Percentiles rank a stretch among this genome's conserved stretches.
Evolutionary conservation across 352 stramenopile species (phyloP).

Genomic region (Globisporangium cystogenes): DNA sequence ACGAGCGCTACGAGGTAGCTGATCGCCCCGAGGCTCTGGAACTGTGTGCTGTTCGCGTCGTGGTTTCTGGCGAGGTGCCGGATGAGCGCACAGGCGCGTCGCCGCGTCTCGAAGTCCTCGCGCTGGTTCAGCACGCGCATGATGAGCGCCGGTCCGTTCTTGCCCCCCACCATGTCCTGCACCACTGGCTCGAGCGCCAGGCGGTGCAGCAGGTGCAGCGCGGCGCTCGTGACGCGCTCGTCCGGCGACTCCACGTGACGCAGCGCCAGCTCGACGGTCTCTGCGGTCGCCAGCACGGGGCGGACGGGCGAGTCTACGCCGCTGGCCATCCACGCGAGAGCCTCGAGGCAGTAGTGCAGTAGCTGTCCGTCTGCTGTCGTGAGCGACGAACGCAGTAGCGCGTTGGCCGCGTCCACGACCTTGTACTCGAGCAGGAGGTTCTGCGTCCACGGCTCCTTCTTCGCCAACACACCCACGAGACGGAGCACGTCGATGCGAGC

Average conservation of each 20-base stretch:
- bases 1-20: constrained; percentile 26
- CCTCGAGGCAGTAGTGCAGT: constrained; percentile 37
- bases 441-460: constrained; percentile 44
- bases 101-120: constrained; percentile 15
- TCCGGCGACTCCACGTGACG: constrained; percentile 30
- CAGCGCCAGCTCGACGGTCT: constrained; percentile 46
- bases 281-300: constrained; percentile 31
- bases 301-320: constrained; percentile 23
- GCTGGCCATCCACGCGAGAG: constrained; percentile 51
- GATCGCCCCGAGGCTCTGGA: constrained; percentile 43
- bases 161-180: constrained; percentile 29
- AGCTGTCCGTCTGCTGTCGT: constrained; percentile 27
- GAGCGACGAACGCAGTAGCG: constrained; percentile 42
- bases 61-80: constrained; percentile 41
- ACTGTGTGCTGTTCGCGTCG: constrained; percentile 43
- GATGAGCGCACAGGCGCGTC: constrained; percentile 36
- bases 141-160: constrained; percentile 27
- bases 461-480: constrained; percentile 33
- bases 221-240: constrained; percentile 25
- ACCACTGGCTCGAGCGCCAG: constrained; percentile 32
- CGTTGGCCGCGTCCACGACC: constrained; percentile 39
- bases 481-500: constrained; percentile 35
- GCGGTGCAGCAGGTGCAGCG: constrained; percentile 53
- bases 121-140: constrained; percentile 39
- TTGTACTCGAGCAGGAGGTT: constrained; percentile 44